Evolutionary conservation across 78 protist genomes (phyloP).

Genomic region (Dictyostelium purpureum): DNA sequence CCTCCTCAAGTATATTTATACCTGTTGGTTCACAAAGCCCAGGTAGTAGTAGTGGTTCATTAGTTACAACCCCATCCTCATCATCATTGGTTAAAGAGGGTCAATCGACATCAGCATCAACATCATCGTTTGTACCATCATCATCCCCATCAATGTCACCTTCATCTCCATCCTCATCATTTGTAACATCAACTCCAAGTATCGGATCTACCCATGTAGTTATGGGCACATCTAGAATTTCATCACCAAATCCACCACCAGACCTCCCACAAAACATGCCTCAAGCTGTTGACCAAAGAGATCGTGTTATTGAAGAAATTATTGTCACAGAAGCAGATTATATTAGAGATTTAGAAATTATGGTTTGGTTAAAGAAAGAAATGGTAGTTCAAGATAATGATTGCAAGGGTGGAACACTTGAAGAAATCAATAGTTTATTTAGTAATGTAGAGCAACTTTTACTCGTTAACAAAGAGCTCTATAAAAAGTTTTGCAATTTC

Average conservation of each 20-base stretch:
- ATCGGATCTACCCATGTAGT: neutral
- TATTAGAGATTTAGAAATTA: conserved; percentile 67
- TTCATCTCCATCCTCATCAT: neutral
- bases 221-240: conserved; percentile 21
- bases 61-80: neutral
- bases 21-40: neutral
- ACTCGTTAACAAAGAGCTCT: conserved; percentile 32
- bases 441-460: conserved; percentile 66
- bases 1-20: neutral
- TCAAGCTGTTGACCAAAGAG: conserved; percentile 25
- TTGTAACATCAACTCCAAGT: neutral
- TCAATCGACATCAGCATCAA: neutral
- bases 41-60: conserved; percentile 7
- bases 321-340: conserved; percentile 60
- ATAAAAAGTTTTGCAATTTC: conserved; percentile 4
- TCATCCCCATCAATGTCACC: neutral
- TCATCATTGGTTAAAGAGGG: neutral
- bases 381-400: conserved; percentile 21
- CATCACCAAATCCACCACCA: conserved; percentile 58
- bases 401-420: neutral
- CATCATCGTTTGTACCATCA: conserved; percentile 8
- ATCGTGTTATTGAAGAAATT: conserved; percentile 48
- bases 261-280: conserved; percentile 1
- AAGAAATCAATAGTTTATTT: conserved; percentile 55
- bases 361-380: conserved; percentile 65